A percentile compares a stretch with the other conserved stretches of the same genome.
Conservation (phyloP, 2,329 filamentous ascomycete genomes). For the Trichoderma polysporum region DNA sequence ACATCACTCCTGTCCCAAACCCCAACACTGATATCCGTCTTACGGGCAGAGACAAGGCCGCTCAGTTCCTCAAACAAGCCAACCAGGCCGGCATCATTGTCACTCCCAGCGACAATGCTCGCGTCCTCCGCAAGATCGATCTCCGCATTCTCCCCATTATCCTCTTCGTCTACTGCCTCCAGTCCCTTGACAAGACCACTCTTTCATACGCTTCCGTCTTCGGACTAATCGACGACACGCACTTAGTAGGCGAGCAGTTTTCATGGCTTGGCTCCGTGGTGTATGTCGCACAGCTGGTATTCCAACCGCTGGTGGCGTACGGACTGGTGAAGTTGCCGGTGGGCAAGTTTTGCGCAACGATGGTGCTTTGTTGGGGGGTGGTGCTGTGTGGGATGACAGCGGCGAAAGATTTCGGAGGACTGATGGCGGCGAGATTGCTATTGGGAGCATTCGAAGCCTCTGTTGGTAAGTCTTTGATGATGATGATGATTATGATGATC, state of each 20-base stretch:
- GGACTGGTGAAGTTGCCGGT: slow-evolving; percentile 55
- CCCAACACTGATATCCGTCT: slow-evolving; percentile 3
- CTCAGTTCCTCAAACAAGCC: slow-evolving; percentile 47
- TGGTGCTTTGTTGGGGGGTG: slow-evolving; percentile 55
- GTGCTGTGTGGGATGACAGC: slow-evolving; percentile 52
- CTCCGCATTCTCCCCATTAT: slow-evolving; percentile 50
- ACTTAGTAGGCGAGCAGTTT: slow-evolving; percentile 54
- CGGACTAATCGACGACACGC: slow-evolving; percentile 53
- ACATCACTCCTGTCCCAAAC: slow-evolving; percentile 4
- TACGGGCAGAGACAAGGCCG: slow-evolving; percentile 44
- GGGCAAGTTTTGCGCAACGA: slow-evolving; percentile 52
- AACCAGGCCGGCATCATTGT: slow-evolving; percentile 45
- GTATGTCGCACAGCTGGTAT: slow-evolving; percentile 35
- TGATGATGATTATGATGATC: neutral
- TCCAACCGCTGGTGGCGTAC: slow-evolving; percentile 56
- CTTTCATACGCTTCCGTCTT: slow-evolving; percentile 65
- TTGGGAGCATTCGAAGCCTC: slow-evolving; percentile 49
- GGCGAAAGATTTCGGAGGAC: slow-evolving; percentile 46
- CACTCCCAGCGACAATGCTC: slow-evolving; percentile 52
- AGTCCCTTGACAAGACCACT: slow-evolving; percentile 33
- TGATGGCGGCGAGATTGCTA: slow-evolving; percentile 47
- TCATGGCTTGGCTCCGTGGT: slow-evolving; percentile 58
- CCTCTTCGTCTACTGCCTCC: slow-evolving; percentile 50
- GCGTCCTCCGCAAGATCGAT: slow-evolving; percentile 49
- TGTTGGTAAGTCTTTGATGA: slow-evolving; percentile 30